phyloP scores from a whole-genome alignment of 768 basidiomycete species.

The Russula sp. region DNA sequence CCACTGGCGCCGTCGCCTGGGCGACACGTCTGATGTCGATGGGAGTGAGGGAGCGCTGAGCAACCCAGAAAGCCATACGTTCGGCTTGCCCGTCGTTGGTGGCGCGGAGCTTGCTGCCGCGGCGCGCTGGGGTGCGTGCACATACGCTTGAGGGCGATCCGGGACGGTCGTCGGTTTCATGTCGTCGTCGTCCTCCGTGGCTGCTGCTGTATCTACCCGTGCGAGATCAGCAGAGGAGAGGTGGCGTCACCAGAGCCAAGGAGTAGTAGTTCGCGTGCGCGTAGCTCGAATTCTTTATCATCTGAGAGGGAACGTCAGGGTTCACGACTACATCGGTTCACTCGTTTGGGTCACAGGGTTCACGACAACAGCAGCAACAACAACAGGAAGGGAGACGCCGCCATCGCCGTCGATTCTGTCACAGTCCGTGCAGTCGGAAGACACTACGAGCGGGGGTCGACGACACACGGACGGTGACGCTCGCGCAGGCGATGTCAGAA shows the following conservation, averaged over 20 bases:
- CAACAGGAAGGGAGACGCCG: neutral
- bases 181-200: neutral
- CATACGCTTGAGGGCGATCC: constrained; percentile 15
- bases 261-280: too few species aligned
- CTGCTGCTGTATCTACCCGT: neutral
- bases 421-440: constrained; percentile 27
- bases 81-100: constrained; percentile 52
- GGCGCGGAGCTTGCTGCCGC: constrained; percentile 40
- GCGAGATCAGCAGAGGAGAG: constrained; percentile 8
- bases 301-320: constrained; percentile 19
- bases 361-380: constrained; percentile 1
- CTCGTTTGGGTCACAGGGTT: constrained; percentile 12
- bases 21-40: constrained; percentile 43
- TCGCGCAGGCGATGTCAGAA: neutral
- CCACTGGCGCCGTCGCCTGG: constrained; percentile 7
- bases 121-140: constrained; percentile 28
- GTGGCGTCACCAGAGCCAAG: constrained; percentile 9
- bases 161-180: constrained; percentile 9
- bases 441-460: constrained; percentile 17
- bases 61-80: constrained; percentile 69
- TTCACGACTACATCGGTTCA: constrained; percentile 2
- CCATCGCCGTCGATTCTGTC: constrained; percentile 32
- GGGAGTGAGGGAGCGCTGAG: constrained; percentile 45
- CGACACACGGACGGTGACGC: constrained; percentile 8
- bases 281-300: too few species aligned